These are phyloP conservation scores for Malbranchea cinnamomea DNA, from an alignment of 2,329 filamentous ascomycete species.

Conservation along the genomic window DNA sequence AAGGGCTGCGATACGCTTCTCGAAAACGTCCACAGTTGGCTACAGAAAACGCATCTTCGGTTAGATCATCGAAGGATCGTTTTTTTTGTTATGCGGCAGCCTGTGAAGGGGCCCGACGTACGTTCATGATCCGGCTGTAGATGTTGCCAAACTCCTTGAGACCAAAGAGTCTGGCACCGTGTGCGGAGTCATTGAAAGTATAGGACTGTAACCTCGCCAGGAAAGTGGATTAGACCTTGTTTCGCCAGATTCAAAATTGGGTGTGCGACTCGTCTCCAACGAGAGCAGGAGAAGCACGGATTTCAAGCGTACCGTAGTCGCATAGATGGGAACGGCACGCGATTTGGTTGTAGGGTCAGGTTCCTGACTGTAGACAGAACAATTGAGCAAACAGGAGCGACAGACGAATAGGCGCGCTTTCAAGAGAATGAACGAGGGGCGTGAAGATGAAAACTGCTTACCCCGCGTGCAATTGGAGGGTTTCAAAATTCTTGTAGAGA, in stretches of 20 bases:
- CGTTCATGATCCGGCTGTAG: constrained; percentile 93
- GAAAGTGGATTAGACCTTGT: background rate
- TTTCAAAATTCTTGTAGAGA: constrained; percentile 51
- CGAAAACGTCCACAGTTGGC: constrained; percentile 90
- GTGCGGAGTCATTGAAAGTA: constrained; percentile 89
- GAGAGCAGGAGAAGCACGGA: background rate
- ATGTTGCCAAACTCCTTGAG: constrained; percentile 97
- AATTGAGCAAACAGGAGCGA: background rate
- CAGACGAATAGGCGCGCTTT: too few relatives aligned
- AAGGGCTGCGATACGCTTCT: constrained; percentile 89
- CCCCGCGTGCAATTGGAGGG: constrained; percentile 74
- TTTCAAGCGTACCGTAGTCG: constrained; percentile 51
- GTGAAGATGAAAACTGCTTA: constrained; percentile 25
- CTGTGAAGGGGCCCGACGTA: constrained; percentile 26
- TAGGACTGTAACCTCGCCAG: constrained; percentile 50
- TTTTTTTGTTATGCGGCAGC: background rate
- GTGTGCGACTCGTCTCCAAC: background rate
- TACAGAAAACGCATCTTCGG: constrained; percentile 17
- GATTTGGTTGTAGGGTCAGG: constrained; percentile 71
- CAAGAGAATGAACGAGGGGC: too few relatives aligned
- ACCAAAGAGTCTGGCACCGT: constrained; percentile 86
- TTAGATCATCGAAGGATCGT: background rate
- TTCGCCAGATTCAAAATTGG: too few relatives aligned
- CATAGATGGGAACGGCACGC: constrained; percentile 89
- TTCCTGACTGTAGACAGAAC: constrained; percentile 45